Evolutionary conservation across 176 grass and related monocot species (phyloP).

Genomic region (Eragrostis curvula): DNA sequence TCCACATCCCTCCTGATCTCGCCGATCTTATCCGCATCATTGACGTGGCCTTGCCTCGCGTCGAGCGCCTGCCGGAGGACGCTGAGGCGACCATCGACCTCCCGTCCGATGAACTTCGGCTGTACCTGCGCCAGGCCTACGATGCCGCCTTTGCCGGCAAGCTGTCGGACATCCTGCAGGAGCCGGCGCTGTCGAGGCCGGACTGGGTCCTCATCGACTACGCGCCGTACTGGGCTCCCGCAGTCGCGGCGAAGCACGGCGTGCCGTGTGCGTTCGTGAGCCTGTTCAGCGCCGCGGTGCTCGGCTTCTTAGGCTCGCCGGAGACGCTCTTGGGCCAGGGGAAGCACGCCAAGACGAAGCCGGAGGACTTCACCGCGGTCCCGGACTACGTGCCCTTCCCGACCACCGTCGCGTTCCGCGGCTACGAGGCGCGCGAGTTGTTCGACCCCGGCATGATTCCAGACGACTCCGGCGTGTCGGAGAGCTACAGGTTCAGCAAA

Average conservation of each 20-base stretch:
- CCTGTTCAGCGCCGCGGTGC: conserved; percentile 29
- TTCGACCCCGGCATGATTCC: neutral
- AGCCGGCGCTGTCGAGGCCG: neutral
- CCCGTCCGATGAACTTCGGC: conserved; percentile 50
- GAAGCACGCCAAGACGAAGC: conserved; percentile 9
- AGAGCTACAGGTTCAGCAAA: neutral
- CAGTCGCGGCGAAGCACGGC: conserved; percentile 31
- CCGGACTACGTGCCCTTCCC: conserved; percentile 32
- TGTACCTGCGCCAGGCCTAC: conserved; percentile 48
- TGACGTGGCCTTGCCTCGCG: conserved; percentile 34
- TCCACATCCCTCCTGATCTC: conserved; percentile 38
- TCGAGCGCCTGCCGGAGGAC: conserved; percentile 40
- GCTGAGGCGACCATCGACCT: conserved; percentile 65
- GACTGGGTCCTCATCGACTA: conserved; percentile 59
- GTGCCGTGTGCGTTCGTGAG: conserved; percentile 30
- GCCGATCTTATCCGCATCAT: conserved; percentile 43
- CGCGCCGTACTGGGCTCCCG: conserved; percentile 39
- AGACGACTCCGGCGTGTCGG: conserved; percentile 31
- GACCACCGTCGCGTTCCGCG: conserved; percentile 21
- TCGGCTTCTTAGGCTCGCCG: neutral
- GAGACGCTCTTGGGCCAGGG: conserved; percentile 17
- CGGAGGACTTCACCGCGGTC: conserved; percentile 4
- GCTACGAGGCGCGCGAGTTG: conserved; percentile 28
- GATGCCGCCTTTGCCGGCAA: conserved; percentile 38
- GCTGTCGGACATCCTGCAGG: conserved; percentile 8